Percentiles rank a stretch among this genome's conserved stretches.
These are phyloP conservation scores for Piedraia hortae DNA, from an alignment of 2,329 filamentous ascomycete species.

Conservation along the genomic window DNA sequence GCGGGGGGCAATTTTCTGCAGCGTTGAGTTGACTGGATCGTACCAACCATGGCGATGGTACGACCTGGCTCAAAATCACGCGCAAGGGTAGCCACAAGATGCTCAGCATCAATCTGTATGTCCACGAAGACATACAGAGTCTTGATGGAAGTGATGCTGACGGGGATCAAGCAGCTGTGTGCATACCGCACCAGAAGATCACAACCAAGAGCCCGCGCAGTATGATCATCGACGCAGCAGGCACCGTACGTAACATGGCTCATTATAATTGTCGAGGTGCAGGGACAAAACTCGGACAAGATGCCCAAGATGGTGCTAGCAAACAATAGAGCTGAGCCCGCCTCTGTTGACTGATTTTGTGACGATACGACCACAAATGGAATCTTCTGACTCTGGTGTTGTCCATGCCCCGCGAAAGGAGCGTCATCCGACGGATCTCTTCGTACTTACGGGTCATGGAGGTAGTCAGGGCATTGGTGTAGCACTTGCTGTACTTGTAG, in stretches of 20 bases:
- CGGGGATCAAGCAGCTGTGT: slow-evolving; percentile 84
- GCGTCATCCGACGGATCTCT: too few species aligned
- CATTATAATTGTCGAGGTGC: slow-evolving; percentile 87
- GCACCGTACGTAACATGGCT: slow-evolving; percentile 96
- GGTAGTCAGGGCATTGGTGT: too few species aligned
- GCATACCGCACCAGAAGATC: slow-evolving; percentile 91
- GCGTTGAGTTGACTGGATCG: slow-evolving; percentile 92
- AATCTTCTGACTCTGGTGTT: too few species aligned
- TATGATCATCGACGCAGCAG: slow-evolving; percentile 97
- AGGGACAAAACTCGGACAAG: slow-evolving; percentile 74
- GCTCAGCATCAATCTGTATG: slow-evolving; percentile 77
- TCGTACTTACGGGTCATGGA: too few species aligned
- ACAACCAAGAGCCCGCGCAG: slow-evolving; percentile 73
- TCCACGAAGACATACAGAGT: slow-evolving; percentile 96
- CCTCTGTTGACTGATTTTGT: too few species aligned
- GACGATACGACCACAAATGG: too few species aligned
- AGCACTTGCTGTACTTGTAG: too few species aligned
- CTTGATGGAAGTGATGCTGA: slow-evolving; percentile 88
- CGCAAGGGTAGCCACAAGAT: slow-evolving; percentile 63
- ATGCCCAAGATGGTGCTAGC: slow-evolving; percentile 96
- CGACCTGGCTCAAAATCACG: slow-evolving; percentile 68
- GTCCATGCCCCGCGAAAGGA: too few species aligned
- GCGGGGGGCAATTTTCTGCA: slow-evolving; percentile 55
- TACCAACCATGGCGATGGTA: slow-evolving; percentile 77
- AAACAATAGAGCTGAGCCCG: too few species aligned